Conservation (phyloP, 2,329 filamentous ascomycete species). For the Fusarium ambrosium region DNA sequence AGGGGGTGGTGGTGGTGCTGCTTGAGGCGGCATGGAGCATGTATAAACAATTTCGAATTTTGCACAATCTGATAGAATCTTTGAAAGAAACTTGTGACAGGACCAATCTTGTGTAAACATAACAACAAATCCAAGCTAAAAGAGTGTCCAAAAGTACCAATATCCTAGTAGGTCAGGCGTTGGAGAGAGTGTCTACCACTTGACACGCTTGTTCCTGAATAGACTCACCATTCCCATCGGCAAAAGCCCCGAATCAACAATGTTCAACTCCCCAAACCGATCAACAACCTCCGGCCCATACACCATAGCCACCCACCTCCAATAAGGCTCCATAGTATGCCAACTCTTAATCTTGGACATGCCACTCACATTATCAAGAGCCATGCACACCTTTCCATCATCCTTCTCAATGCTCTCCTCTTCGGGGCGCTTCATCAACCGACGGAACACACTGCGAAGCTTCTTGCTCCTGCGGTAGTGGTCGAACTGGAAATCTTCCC, state of each 20-base stretch:
- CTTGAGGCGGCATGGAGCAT: not conserved
- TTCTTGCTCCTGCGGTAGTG: constrained; percentile 14
- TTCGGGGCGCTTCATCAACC: constrained; percentile 53
- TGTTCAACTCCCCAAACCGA: constrained; percentile 59
- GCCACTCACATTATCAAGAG: constrained; percentile 36
- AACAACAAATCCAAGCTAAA: not conserved
- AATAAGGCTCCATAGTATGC: constrained; percentile 57
- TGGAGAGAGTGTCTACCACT: constrained; percentile 51
- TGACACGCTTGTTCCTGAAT: constrained; percentile 59
- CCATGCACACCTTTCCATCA: constrained; percentile 40
- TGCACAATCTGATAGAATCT: constrained; percentile 8
- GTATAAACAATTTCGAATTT: not conserved
- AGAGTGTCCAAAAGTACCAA: not conserved
- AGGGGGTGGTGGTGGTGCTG: not conserved
- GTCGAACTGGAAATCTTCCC: constrained; percentile 56
- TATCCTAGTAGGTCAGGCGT: not conserved
- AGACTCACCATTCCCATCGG: constrained; percentile 63
- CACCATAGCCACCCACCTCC: constrained; percentile 62
- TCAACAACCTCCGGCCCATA: constrained; percentile 60
- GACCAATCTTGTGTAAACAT: not conserved
- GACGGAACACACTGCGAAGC: constrained; percentile 52
- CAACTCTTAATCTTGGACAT: constrained; percentile 45
- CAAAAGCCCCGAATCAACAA: constrained; percentile 60
- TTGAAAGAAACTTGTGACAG: not conserved
- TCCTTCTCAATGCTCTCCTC: constrained; percentile 47